Conservation (phyloP, 768 basidiomycete species). For the Calocera viscosa region DNA sequence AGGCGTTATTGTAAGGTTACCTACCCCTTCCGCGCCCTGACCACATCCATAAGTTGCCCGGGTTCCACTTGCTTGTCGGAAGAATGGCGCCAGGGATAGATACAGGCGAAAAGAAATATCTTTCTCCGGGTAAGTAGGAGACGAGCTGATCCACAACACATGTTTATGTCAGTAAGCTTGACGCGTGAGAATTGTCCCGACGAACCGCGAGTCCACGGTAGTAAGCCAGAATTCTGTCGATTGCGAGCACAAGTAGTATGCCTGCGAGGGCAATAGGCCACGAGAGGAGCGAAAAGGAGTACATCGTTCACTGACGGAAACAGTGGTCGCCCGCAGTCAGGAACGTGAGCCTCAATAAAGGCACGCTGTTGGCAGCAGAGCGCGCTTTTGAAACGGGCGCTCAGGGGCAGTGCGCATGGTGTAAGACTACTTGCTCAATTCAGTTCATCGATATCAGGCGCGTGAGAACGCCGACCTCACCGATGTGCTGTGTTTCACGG, state of each 20-base stretch:
- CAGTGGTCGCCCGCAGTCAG: background rate
- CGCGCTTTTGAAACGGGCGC: too few relatives aligned
- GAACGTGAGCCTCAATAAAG: background rate
- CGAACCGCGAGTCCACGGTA: background rate
- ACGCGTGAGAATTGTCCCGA: background rate
- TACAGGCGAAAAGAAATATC: background rate
- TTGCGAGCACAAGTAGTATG: background rate
- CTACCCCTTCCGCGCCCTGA: background rate
- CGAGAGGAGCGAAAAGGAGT: background rate
- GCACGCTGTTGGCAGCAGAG: too few relatives aligned
- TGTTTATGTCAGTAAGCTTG: background rate
- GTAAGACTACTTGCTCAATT: too few relatives aligned
- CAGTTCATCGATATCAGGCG: too few relatives aligned
- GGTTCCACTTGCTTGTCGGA: background rate
- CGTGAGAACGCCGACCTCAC: too few relatives aligned
- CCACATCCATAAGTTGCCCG: background rate
- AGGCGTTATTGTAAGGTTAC: background rate
- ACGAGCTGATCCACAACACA: background rate
- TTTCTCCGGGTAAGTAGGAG: background rate
- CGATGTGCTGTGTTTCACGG: too few relatives aligned
- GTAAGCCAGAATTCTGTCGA: background rate
- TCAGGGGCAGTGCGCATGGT: too few relatives aligned
- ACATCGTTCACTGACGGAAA: background rate
- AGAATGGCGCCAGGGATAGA: background rate
- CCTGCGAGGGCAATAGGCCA: background rate